Evolutionary conservation across 2,329 filamentous ascomycete genomes (phyloP), one percentile per base, ranked within the genome.

Genomic region (Fusarium setosum): DNA sequence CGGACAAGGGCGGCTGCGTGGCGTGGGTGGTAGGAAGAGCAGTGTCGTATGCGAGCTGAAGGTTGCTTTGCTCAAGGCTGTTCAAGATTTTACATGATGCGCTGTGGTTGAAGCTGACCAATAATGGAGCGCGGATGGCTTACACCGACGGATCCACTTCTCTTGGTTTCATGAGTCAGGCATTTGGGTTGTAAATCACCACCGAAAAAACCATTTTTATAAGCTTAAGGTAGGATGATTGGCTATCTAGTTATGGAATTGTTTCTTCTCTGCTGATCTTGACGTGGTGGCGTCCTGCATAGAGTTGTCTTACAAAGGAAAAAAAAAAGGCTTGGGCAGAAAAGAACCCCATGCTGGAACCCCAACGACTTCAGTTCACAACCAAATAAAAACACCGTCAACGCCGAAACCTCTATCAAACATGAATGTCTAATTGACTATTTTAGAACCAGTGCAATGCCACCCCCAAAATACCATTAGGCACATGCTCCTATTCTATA

Each of bases 11-110:
- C 29, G 44, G 31, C 11, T 56, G 24, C 13, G 24, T 23, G 41
- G 12, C n/a, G 24, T 47, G 24, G 42, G 21, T 15, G 45, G 37
- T 51, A 17, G 24, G 58, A 23, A 44, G 23, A n/a, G 44, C 44
- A 31, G 40, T 62, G 59, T 52, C 64, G 62, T 31, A n/a, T 35
- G 34, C 21, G 31, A 50, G 26, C 35, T 17, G 23, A 59, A 32
- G 59, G 35, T 50, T 40, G 41, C 45, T 47, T 40, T 64, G 47
- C 18, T 51, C 42, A 10, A 26, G 35, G 41, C n/a, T 11, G 52
- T 61, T 68, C 61, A 69, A 58, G 66, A 64, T 67, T 69, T 67
- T 69, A 52, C 51, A 68, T 68, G 57, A 66, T 67, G 49, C 57
- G 18, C 60, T 51, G 42, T 23, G 37, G 42, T 49, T 40, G 37